Evolutionary conservation across 208 protist species (phyloP).

Genomic region (Trichomonas gallinae): DNA sequence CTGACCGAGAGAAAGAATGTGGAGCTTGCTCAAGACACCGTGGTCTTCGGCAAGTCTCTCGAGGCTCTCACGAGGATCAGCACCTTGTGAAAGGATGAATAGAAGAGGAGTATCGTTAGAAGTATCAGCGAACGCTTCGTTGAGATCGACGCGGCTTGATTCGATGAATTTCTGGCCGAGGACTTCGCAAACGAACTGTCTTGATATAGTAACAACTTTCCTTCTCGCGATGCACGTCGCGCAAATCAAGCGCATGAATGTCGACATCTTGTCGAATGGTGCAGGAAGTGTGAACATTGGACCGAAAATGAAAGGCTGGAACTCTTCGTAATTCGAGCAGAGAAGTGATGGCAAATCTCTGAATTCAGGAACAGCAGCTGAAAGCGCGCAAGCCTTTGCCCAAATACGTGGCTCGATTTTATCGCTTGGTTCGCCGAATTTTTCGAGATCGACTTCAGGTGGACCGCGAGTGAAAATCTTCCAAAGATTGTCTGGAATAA

Average conservation of each 20-base stretch:
- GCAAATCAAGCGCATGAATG: background rate
- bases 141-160: slow-evolving; percentile 38
- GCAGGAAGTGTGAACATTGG: background rate
- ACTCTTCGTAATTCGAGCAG: background rate
- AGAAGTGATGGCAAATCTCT: background rate
- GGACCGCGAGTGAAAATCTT: slow-evolving; percentile 41
- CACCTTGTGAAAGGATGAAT: slow-evolving; percentile 86
- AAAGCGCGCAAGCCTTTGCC: background rate
- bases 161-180: slow-evolving; percentile 38
- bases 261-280: background rate
- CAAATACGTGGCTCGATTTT: background rate
- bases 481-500: slow-evolving; percentile 44
- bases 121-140: slow-evolving; percentile 38
- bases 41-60: slow-evolving; percentile 63
- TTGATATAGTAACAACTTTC: background rate
- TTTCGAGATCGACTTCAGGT: background rate
- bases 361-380: background rate
- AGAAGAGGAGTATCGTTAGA: slow-evolving; percentile 63
- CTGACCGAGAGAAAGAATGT: slow-evolving; percentile 79
- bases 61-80: slow-evolving; percentile 75
- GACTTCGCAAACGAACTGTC: slow-evolving; percentile 22
- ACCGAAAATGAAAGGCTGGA: background rate
- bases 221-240: background rate
- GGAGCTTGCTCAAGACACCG: slow-evolving; percentile 51
- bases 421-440: slow-evolving; percentile 21